These are phyloP conservation scores for Angomonas desouzai DNA, from an alignment of 208 protist genomes.

Conservation along the genomic window DNA sequence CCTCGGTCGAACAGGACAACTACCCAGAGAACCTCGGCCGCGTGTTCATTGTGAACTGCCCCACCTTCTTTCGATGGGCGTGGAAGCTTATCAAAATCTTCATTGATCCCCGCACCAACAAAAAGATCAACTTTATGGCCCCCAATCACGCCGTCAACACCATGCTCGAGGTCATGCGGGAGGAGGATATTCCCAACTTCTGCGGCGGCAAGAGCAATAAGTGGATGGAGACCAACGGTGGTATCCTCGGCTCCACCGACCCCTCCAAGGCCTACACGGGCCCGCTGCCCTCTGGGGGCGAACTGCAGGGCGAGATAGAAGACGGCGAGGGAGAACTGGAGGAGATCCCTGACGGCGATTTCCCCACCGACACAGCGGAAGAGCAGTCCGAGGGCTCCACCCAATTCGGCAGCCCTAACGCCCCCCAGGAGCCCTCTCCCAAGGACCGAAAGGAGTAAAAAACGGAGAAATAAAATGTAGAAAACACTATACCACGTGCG, in stretches of 20 bases:
- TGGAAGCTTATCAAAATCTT: slow-evolving; percentile 84
- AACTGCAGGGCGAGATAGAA: slow-evolving; percentile 13
- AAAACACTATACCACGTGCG: no score
- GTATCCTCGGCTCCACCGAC: slow-evolving; percentile 54
- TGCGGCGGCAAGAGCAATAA: slow-evolving; percentile 59
- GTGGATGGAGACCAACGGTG: slow-evolving; percentile 59
- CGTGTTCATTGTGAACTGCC: slow-evolving; percentile 80
- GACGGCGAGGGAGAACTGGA: slow-evolving; percentile 9
- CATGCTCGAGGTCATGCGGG: slow-evolving; percentile 54
- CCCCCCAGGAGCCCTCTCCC: neutral
- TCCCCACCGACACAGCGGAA: slow-evolving; percentile 17
- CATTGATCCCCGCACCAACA: slow-evolving; percentile 75
- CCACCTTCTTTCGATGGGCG: slow-evolving; percentile 56
- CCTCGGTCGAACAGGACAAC: slow-evolving; percentile 78
- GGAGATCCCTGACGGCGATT: slow-evolving; percentile 20
- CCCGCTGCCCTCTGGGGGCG: neutral
- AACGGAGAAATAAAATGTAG: no score
- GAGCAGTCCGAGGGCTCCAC: neutral
- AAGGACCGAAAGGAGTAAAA: neutral
- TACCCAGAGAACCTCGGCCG: slow-evolving; percentile 81
- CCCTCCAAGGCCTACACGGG: slow-evolving; percentile 41
- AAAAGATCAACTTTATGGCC: slow-evolving; percentile 68
- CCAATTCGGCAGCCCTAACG: slow-evolving; percentile 7
- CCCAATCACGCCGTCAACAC: slow-evolving; percentile 40
- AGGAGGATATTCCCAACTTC: slow-evolving; percentile 74